A percentile compares a stretch with the other conserved stretches of the same genome.
Evolutionary conservation across 768 basidiomycete genomes (phyloP).

Genomic region (Termitomyces sp.): DNA sequence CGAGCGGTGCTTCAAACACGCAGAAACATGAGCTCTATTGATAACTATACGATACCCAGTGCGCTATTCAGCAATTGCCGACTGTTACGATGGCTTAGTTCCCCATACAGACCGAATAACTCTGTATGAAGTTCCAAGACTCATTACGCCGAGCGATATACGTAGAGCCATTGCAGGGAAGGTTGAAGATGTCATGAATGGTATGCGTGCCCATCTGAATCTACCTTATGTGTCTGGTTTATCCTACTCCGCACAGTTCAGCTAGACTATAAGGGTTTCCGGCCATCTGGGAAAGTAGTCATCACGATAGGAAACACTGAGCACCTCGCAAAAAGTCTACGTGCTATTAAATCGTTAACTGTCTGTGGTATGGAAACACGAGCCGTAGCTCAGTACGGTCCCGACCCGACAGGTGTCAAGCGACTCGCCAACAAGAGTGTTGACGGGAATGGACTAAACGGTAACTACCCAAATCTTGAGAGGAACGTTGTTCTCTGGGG

Average conservation of each 20-base stretch:
- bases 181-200: constrained; percentile 20
- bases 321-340: constrained; percentile 36
- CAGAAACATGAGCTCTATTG: not conserved
- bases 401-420: constrained; percentile 23
- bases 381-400: constrained; percentile 24
- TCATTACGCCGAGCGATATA: constrained; percentile 10
- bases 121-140: constrained; percentile 6
- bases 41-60: not conserved
- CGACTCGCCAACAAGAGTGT: constrained; percentile 22
- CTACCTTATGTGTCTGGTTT: not conserved
- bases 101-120: constrained; percentile 4
- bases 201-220: constrained; percentile 22
- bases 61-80: not conserved
- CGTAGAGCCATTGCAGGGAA: constrained; percentile 8
- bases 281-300: constrained; percentile 55
- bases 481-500: constrained; percentile 60
- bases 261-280: constrained; percentile 57
- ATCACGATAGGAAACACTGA: constrained; percentile 50
- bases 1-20: not conserved
- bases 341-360: constrained; percentile 36
- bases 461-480: constrained; percentile 43
- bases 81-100: not conserved
- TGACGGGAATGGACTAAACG: constrained; percentile 46
- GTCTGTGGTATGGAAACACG: constrained; percentile 42
- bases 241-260: constrained; percentile 36